Conservation (phyloP, 208 protist genomes). For the Angomonas deanei region DNA sequence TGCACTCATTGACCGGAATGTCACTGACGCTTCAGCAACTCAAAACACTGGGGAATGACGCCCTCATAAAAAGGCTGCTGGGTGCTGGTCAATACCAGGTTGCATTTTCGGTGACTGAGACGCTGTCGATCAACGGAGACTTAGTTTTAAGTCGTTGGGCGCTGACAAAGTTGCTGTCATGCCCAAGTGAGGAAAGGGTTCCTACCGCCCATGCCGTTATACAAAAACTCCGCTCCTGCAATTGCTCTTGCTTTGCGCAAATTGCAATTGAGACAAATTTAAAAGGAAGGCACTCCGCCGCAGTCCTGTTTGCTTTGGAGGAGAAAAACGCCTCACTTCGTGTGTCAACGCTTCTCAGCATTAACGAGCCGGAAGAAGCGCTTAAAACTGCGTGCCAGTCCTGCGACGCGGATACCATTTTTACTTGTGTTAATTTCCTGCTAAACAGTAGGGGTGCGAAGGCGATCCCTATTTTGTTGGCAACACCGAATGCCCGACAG, state of each 20-base stretch:
- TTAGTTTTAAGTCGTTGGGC: conserved; percentile 93
- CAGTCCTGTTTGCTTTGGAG: conserved; percentile 48
- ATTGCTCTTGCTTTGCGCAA: conserved; percentile 45
- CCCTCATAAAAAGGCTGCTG: conserved; percentile 74
- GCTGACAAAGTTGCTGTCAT: conserved; percentile 70
- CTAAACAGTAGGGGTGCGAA: conserved; percentile 32
- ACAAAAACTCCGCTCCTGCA: conserved; percentile 35
- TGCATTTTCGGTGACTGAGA: conserved; percentile 71
- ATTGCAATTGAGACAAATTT: conserved; percentile 46
- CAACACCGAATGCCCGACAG: conserved; percentile 16
- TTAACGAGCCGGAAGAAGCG: conserved; percentile 58
- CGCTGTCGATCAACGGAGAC: conserved; percentile 54
- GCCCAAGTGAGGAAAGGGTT: conserved; percentile 21
- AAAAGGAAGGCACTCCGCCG: conserved; percentile 35
- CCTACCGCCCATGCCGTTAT: conserved; percentile 33
- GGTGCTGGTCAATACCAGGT: conserved; percentile 80
- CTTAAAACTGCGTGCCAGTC: conserved; percentile 39
- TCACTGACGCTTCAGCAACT: conserved; percentile 88
- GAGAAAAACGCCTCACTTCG: conserved; percentile 41
- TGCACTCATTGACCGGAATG: conserved; percentile 67
- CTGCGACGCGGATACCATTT: conserved; percentile 52
- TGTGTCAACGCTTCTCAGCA: conserved; percentile 60
- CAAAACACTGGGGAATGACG: conserved; percentile 35
- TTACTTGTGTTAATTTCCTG: conserved; percentile 60
- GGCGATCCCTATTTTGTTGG: conserved; percentile 27